Percentiles rank a stretch among this genome's conserved stretches.
Evolutionary conservation across 352 stramenopile species (phyloP).

Genomic region (Blastocystis sp.): DNA sequence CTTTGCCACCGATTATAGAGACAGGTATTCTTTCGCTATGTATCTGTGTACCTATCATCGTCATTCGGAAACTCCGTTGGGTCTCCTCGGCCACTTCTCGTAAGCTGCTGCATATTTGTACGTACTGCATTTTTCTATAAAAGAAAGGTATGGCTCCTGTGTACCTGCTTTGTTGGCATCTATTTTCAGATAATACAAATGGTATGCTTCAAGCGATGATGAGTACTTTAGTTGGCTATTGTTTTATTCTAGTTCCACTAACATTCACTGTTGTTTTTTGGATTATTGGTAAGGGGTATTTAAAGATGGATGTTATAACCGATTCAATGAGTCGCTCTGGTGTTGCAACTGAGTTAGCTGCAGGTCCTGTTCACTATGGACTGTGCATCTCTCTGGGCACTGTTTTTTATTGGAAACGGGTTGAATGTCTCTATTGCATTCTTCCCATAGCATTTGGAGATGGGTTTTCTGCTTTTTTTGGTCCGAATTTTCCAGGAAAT

Average conservation of each 20-base stretch:
- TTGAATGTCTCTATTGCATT: slow-evolving; percentile 38
- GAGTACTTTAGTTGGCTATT: neutral
- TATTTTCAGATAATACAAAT: neutral
- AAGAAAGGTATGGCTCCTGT: slow-evolving; percentile 19
- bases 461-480: slow-evolving; percentile 46
- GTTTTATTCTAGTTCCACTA: neutral
- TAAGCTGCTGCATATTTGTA: slow-evolving; percentile 60
- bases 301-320: neutral
- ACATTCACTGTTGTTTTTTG: slow-evolving; percentile 51
- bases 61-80: neutral
- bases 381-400: slow-evolving; percentile 30
- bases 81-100: slow-evolving; percentile 35
- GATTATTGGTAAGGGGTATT: neutral
- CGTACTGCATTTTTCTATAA: neutral
- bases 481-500: slow-evolving; percentile 10
- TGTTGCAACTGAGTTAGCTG: neutral
- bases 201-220: slow-evolving; percentile 13
- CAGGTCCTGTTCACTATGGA: slow-evolving; percentile 45
- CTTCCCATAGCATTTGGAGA: slow-evolving; percentile 47
- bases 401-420: slow-evolving; percentile 49
- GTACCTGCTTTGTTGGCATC: slow-evolving; percentile 52
- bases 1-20: neutral
- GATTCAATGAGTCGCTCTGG: slow-evolving; percentile 54
- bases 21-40: slow-evolving; percentile 28
- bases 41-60: neutral